phyloP scores from a whole-genome alignment of 768 basidiomycete species.

The Kwoniella sp. region DNA sequence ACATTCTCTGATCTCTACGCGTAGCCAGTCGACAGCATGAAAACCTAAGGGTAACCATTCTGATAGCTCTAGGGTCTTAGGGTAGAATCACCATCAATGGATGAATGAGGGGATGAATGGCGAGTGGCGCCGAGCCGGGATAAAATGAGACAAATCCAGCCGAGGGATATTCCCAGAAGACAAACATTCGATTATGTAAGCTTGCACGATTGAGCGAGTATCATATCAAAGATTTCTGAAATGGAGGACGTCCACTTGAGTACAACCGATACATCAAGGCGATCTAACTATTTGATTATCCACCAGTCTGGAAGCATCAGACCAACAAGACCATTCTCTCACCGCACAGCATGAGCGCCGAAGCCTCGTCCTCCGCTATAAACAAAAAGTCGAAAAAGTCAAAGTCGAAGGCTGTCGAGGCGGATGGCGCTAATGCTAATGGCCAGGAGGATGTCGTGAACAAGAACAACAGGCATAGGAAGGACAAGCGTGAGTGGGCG shows the following conservation, averaged over 20 bases:
- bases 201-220: background rate
- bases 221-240: constrained; percentile 18
- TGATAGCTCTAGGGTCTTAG: no score
- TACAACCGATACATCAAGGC: no score
- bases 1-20: no score
- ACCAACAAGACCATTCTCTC: no score
- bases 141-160: no score
- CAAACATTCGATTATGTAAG: background rate
- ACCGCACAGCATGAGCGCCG: constrained; percentile 38
- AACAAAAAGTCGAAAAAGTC: constrained; percentile 34
- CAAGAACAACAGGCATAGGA: constrained; percentile 87
- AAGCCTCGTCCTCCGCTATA: constrained; percentile 38
- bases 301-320: no score
- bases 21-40: background rate
- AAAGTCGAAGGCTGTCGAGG: constrained; percentile 23
- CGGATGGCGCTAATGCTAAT: constrained; percentile 9
- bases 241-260: constrained; percentile 29
- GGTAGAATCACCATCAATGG: no score
- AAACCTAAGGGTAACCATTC: background rate
- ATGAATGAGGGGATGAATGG: no score
- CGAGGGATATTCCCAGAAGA: background rate
- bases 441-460: constrained; percentile 57
- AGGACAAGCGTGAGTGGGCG: constrained; percentile 83
- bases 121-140: no score
- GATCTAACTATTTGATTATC: no score